phyloP scores from a whole-genome alignment of 2,329 filamentous ascomycete genomes.

The Ophiostoma sp. region DNA sequence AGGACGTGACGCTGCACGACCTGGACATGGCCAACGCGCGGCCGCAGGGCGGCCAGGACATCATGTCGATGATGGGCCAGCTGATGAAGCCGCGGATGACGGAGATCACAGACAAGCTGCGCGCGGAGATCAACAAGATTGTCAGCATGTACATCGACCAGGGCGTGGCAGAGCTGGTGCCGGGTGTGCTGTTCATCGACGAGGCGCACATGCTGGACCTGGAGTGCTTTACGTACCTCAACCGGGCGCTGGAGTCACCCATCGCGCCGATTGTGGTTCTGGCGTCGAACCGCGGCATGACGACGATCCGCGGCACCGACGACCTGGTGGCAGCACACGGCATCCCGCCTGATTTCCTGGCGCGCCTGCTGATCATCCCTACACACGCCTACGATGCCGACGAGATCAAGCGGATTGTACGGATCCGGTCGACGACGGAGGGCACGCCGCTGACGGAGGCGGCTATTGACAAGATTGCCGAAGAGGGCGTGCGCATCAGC shows the following conservation, averaged over 20 bases:
- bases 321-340: constrained; percentile 83
- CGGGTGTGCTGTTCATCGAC: constrained; percentile 96
- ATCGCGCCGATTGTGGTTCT: constrained; percentile 97
- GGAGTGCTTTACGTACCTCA: constrained; percentile 98
- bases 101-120: constrained; percentile 96
- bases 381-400: constrained; percentile 82
- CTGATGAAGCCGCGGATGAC: constrained; percentile 99
- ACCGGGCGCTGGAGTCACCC: constrained; percentile 89
- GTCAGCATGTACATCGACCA: constrained; percentile 99
- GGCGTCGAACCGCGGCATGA: constrained; percentile 92
- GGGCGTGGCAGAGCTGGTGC: constrained; percentile 95
- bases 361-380: constrained; percentile 90
- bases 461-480: constrained; percentile 79
- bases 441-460: constrained; percentile 71
- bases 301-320: constrained; percentile 81
- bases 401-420: constrained; percentile 90
- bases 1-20: constrained; percentile 96
- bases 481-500: constrained; percentile 82
- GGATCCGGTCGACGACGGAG: constrained; percentile 76
- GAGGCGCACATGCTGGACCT: constrained; percentile 99
- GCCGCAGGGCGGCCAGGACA: constrained; percentile 95
- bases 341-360: constrained; percentile 87
- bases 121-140: constrained; percentile 96
- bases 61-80: constrained; percentile 99
- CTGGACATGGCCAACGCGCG: constrained; percentile 92